A percentile compares a stretch with the other conserved stretches of the same genome.
These are phyloP conservation scores for Mariannaea elegans DNA, from an alignment of 2,329 filamentous ascomycete genomes.

Conservation along the genomic window DNA sequence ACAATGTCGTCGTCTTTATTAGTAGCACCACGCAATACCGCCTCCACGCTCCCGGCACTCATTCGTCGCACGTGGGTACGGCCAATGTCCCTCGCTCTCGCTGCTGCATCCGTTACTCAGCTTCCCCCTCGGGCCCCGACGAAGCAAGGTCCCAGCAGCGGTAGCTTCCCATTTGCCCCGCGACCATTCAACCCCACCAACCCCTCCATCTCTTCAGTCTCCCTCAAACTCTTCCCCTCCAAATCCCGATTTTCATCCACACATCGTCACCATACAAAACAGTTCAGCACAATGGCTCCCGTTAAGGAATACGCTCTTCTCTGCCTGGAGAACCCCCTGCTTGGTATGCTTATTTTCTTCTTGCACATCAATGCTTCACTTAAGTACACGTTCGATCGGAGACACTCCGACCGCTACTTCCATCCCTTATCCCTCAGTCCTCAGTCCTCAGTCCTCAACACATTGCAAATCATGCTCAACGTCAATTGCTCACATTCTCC, in stretches of 20 bases:
- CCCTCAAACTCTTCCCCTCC: constrained; percentile 40
- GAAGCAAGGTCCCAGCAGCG: background rate
- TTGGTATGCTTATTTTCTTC: constrained; percentile 67
- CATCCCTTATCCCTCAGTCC: background rate
- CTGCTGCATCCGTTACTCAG: background rate
- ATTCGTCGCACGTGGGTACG: constrained; percentile 36
- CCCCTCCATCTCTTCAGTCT: constrained; percentile 38
- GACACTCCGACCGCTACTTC: background rate
- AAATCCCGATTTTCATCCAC: constrained; percentile 20
- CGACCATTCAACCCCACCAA: constrained; percentile 33
- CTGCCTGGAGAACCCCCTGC: constrained; percentile 95
- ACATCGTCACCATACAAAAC: constrained; percentile 26
- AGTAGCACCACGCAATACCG: constrained; percentile 13
- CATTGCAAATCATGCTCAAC: background rate
- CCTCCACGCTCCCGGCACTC: constrained; percentile 21
- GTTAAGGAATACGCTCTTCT: constrained; percentile 86
- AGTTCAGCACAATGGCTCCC: constrained; percentile 70
- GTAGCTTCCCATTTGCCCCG: constrained; percentile 28
- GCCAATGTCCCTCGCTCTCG: constrained; percentile 20
- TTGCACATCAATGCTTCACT: constrained; percentile 1
- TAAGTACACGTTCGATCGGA: background rate
- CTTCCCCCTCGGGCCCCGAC: constrained; percentile 34
- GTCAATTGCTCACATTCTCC: constrained; percentile 29
- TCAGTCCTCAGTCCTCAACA: constrained; percentile 10
- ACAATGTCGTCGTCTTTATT: constrained; percentile 22